phyloP scores from a whole-genome alignment of 352 stramenopile species.

The Globisporangium emineosum region DNA sequence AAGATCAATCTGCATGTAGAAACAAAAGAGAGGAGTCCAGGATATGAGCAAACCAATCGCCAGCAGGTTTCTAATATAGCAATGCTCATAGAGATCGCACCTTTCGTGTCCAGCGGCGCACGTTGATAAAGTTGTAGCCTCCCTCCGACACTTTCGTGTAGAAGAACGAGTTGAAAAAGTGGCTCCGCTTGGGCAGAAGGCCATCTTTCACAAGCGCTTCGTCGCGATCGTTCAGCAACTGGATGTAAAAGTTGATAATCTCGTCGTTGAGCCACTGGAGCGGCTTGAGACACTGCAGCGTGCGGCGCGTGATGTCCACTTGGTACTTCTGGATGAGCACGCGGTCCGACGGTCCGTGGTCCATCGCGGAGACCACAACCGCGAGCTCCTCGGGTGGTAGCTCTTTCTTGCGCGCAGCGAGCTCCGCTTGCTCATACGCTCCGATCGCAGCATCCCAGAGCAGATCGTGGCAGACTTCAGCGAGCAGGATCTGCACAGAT shows the following conservation, averaged over 20 bases:
- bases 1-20: slow-evolving; percentile 60
- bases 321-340: slow-evolving; percentile 83
- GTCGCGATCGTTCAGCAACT: slow-evolving; percentile 75
- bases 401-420: slow-evolving; percentile 43
- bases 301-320: slow-evolving; percentile 69
- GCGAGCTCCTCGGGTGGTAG: slow-evolving; percentile 61
- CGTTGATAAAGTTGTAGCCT: slow-evolving; percentile 83
- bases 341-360: slow-evolving; percentile 49
- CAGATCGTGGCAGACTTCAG: slow-evolving; percentile 59
- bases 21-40: neutral
- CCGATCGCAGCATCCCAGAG: slow-evolving; percentile 57
- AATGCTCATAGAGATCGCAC: slow-evolving; percentile 19
- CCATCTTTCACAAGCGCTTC: slow-evolving; percentile 48
- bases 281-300: slow-evolving; percentile 71
- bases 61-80: neutral
- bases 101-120: slow-evolving; percentile 83
- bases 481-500: slow-evolving; percentile 39
- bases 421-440: slow-evolving; percentile 49
- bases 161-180: slow-evolving; percentile 90
- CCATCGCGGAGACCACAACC: slow-evolving; percentile 54
- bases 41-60: neutral
- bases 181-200: slow-evolving; percentile 46
- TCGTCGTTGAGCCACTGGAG: slow-evolving; percentile 80
- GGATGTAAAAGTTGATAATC: slow-evolving; percentile 88
- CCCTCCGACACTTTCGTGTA: slow-evolving; percentile 79